Evolutionary conservation across 1,284 basidiomycete species (phyloP).

Genomic region (Apiotrichum porosum): DNA sequence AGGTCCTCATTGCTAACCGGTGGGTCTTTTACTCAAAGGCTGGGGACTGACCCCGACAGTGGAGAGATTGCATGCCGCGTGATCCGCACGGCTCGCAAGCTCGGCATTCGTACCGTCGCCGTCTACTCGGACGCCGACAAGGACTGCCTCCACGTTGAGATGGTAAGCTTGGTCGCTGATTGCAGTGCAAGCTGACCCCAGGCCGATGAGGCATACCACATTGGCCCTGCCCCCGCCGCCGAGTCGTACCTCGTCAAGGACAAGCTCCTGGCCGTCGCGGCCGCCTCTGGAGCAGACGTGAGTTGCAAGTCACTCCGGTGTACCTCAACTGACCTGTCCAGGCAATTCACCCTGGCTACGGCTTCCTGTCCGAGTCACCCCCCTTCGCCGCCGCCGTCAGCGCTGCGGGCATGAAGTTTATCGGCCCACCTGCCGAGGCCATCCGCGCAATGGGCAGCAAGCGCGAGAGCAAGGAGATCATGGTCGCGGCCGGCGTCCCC

Average conservation of each 20-base stretch:
- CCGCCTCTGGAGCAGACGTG: conserved; percentile 74
- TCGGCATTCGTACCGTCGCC: conserved; percentile 86
- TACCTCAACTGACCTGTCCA: neutral
- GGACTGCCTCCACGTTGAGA: conserved; percentile 68
- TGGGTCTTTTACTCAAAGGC: conserved; percentile 6
- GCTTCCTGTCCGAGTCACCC: conserved; percentile 75
- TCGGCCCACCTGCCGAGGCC: conserved; percentile 59
- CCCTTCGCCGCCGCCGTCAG: conserved; percentile 56
- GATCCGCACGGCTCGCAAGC: conserved; percentile 77
- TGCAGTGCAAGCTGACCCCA: conserved; percentile 35
- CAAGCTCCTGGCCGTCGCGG: conserved; percentile 79
- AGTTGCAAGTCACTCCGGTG: conserved; percentile 18
- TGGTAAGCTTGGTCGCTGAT: conserved; percentile 25
- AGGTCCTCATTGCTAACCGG: conserved; percentile 85
- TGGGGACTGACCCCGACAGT: conserved; percentile 13
- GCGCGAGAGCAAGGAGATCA: conserved; percentile 67
- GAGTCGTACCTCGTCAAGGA: conserved; percentile 87
- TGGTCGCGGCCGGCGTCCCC: conserved; percentile 84
- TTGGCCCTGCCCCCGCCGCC: conserved; percentile 79
- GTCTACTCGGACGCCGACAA: conserved; percentile 86
- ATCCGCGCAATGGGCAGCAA: conserved; percentile 64
- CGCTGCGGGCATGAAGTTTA: conserved; percentile 56
- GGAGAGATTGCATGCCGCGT: conserved; percentile 95
- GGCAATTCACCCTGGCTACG: conserved; percentile 62
- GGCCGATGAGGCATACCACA: conserved; percentile 95